Conservation (phyloP, 2,329 filamentous ascomycete genomes). For the Cladosporium sp. region DNA sequence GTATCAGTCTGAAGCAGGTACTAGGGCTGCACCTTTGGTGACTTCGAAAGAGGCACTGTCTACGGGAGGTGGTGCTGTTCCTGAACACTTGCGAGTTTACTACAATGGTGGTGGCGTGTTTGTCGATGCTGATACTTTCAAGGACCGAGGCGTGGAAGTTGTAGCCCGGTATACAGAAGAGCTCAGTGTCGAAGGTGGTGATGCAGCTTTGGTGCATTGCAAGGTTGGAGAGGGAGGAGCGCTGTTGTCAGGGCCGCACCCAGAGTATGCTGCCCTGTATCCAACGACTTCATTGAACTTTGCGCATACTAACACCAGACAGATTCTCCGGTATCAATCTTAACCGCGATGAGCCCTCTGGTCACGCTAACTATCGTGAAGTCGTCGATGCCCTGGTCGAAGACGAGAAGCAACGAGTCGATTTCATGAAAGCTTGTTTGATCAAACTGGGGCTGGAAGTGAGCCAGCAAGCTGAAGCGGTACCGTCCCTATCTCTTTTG, state of each 20-base stretch:
- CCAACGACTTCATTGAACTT: not conserved
- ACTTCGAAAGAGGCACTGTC: constrained; percentile 60
- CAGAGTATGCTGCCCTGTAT: constrained; percentile 63
- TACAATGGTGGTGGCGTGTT: constrained; percentile 96
- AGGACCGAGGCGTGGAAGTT: constrained; percentile 67
- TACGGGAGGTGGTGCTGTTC: constrained; percentile 43
- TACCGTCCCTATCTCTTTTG: constrained; percentile 76
- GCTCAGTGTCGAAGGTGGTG: constrained; percentile 71
- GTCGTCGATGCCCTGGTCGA: constrained; percentile 64
- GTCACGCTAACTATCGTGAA: constrained; percentile 64
- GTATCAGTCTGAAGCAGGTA: constrained; percentile 83
- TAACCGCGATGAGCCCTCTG: constrained; percentile 54
- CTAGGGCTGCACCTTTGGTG: constrained; percentile 64
- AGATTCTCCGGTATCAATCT: constrained; percentile 83
- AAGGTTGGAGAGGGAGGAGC: constrained; percentile 75
- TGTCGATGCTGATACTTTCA: constrained; percentile 66
- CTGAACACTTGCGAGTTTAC: constrained; percentile 68
- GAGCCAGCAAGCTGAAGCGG: constrained; percentile 61
- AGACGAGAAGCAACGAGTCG: constrained; percentile 65
- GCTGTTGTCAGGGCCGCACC: constrained; percentile 82
- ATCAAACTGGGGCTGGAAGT: constrained; percentile 77
- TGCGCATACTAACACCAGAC: constrained; percentile 5
- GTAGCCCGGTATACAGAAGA: constrained; percentile 75
- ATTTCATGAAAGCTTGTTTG: constrained; percentile 76
- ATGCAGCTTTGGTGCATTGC: constrained; percentile 78